phyloP scores from a whole-genome alignment of 2,329 filamentous ascomycete species.

The Periconia sp. region DNA sequence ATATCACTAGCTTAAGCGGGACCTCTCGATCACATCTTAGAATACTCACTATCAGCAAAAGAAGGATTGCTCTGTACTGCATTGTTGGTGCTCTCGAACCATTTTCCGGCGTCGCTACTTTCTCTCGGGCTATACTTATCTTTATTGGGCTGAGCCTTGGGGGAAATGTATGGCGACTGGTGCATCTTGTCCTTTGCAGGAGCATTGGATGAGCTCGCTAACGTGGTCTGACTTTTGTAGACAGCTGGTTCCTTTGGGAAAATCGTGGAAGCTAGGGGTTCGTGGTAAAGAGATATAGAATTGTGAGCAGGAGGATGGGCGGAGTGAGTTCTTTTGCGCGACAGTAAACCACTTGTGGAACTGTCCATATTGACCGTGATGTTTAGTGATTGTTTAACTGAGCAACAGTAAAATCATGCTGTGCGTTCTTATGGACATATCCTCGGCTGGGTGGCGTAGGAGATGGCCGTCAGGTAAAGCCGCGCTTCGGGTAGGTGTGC shows the following conservation, averaged over 20 bases:
- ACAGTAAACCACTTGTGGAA: too few species aligned
- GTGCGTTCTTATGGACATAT: too few species aligned
- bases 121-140: constrained; percentile 51
- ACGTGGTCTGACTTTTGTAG: too few species aligned
- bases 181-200: constrained; percentile 39
- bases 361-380: too few species aligned
- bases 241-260: too few species aligned
- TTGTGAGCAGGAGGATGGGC: constrained; percentile 49
- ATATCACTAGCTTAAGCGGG: constrained; percentile 34
- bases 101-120: constrained; percentile 54
- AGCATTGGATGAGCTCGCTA: constrained; percentile 22
- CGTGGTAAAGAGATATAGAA: too few species aligned
- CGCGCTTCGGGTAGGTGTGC: too few species aligned
- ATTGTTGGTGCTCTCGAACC: constrained; percentile 57
- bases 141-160: constrained; percentile 35
- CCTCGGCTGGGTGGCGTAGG: too few species aligned
- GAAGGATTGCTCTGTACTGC: constrained; percentile 40
- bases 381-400: too few species aligned
- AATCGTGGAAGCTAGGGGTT: too few species aligned
- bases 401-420: too few species aligned
- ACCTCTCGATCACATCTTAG: not conserved
- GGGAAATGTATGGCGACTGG: constrained; percentile 46
- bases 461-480: too few species aligned
- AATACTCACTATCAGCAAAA: constrained; percentile 45
- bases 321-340: constrained; percentile 26